Base-by-base conservation (phyloP, 345 rosid species). In the Durio zibethinus region DNA sequence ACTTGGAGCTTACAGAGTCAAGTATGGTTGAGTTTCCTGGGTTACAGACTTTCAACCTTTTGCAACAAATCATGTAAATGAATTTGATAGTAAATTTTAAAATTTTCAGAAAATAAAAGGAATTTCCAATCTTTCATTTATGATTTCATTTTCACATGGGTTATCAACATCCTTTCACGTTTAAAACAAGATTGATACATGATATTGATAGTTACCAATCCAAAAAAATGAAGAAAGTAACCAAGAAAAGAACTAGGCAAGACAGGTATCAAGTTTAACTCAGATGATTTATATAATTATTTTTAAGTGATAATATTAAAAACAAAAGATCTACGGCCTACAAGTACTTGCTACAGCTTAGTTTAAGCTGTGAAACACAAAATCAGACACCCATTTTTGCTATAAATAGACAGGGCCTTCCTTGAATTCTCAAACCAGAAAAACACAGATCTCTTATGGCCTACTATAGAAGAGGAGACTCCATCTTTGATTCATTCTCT, bases 401-500 rank as follows among this genome's bases (percentile, higher is more conserved):
- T 64, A 82, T 82, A 86, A 77, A 74, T 15, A 35, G 1, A 43
- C 20, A 16, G 25, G 10, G 15, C 21, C n/a, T 16, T 5, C 45
- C 69, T 16, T 40, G 33, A 50, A 14, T 65, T 7, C 57, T 33
- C 38, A 31, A 2, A 3, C 40, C 53, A 21, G 23, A 35, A 15
- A 27, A 59, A 35, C 27, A 25, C 23, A 76, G 36, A 18, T 20
- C 60, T 72, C 61, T 33, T 3, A 25, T 86, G 85, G 84, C 80
- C 4, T 79, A 89, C 60, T 79, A 85, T 16, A 83, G 90, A 81
- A 84, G 85, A 80, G 80, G 86, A 31, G 78, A 82, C 67, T 86
- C 91, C 15, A 85, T 96, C 83, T 79, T 87, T 53, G 98, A 93
- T 52, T 84, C 82, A 4, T 90, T 95, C 87, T 82, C 91, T 36